A percentile compares a stretch with the other conserved stretches of the same genome.
Evolutionary conservation across 2,329 filamentous ascomycete species (phyloP).

Genomic region (Xylariaceae sp.): DNA sequence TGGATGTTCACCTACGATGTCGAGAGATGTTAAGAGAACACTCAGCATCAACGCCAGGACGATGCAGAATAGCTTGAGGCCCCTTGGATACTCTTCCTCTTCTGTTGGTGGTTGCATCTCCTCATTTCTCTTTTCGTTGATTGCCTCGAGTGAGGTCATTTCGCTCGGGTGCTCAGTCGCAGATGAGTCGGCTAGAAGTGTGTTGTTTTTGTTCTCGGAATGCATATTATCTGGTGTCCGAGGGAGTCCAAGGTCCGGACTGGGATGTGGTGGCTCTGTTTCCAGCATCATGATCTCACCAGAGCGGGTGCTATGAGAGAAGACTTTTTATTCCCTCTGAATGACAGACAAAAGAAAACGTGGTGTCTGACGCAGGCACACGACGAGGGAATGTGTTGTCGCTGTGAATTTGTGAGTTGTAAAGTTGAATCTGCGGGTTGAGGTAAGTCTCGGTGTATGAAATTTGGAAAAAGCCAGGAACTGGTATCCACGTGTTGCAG

Average conservation of each 20-base stretch:
- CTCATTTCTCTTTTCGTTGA: background rate
- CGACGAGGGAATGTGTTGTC: too few species aligned
- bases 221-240: background rate
- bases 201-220: background rate
- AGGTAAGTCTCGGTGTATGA: too few species aligned
- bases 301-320: background rate
- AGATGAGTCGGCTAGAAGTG: background rate
- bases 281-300: background rate
- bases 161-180: background rate
- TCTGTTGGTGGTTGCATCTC: background rate
- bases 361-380: too few species aligned
- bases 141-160: background rate
- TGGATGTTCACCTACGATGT: constrained; percentile 35
- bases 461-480: too few species aligned
- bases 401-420: too few species aligned
- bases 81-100: constrained; percentile 37
- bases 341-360: too few species aligned
- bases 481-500: too few species aligned
- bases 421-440: too few species aligned
- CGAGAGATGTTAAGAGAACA: constrained; percentile 45
- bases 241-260: background rate
- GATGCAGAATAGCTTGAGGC: constrained; percentile 38
- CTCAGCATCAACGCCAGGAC: constrained; percentile 42
- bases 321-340: too few species aligned
- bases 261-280: background rate